A percentile compares a stretch with the other conserved stretches of the same genome.
Evolutionary conservation across 2,329 filamentous ascomycete genomes (phyloP).

Genomic region (Pseudohalonectria lignicola): DNA sequence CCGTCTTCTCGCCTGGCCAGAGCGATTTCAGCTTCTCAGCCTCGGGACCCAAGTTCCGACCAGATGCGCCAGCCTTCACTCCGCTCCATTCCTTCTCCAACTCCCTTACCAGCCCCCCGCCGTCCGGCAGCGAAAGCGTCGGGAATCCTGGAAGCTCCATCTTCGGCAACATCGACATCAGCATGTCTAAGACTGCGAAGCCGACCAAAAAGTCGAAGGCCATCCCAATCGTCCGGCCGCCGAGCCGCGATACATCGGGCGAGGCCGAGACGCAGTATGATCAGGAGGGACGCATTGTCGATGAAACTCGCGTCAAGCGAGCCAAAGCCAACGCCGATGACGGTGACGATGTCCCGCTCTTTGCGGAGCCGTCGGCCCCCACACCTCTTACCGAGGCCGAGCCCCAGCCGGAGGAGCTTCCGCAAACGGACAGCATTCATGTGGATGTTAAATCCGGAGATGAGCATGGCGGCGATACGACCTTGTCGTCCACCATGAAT

Average conservation of each 20-base stretch:
- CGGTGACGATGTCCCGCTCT: slow-evolving; percentile 63
- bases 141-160: slow-evolving; percentile 40
- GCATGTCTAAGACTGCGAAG: slow-evolving; percentile 50
- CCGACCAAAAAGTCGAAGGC: slow-evolving; percentile 68
- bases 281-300: slow-evolving; percentile 49
- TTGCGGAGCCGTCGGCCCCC: slow-evolving; percentile 43
- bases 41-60: slow-evolving; percentile 58
- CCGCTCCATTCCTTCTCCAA: slow-evolving; percentile 40
- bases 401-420: slow-evolving; percentile 10
- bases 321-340: slow-evolving; percentile 55
- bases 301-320: slow-evolving; percentile 66
- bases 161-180: slow-evolving; percentile 59
- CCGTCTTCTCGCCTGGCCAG: slow-evolving; percentile 58
- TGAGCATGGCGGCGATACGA: slow-evolving; percentile 35
- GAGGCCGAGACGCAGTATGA: slow-evolving; percentile 30
- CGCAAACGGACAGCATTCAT: slow-evolving; percentile 18
- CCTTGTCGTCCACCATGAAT: slow-evolving; percentile 39
- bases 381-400: slow-evolving; percentile 17
- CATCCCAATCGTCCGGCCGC: slow-evolving; percentile 65
- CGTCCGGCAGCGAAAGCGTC: slow-evolving; percentile 31
- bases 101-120: slow-evolving; percentile 32
- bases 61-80: slow-evolving; percentile 67
- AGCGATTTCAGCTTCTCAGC: slow-evolving; percentile 59
- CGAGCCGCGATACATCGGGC: slow-evolving; percentile 33
- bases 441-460: slow-evolving; percentile 17